phyloP scores from a whole-genome alignment of 768 basidiomycete species.

The Agaricus bisporus region DNA sequence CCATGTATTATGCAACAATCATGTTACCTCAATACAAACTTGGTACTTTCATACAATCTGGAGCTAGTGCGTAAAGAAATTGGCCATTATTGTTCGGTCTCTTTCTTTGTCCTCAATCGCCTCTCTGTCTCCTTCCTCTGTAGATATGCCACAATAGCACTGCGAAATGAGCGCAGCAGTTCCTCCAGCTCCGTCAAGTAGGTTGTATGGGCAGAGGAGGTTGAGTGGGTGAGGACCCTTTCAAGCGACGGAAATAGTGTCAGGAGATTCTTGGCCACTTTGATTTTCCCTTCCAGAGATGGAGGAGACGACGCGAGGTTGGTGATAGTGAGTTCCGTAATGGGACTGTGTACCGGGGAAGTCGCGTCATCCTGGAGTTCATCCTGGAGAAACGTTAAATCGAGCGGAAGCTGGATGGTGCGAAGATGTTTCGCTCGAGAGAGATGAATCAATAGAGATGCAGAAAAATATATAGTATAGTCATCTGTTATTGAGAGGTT shows the following conservation, averaged over 20 bases:
- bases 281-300: background rate
- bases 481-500: slow-evolving; percentile 5
- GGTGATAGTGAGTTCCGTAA: slow-evolving; percentile 4
- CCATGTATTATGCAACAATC: no score
- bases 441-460: background rate
- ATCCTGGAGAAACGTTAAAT: background rate
- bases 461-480: background rate
- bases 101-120: background rate
- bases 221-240: background rate
- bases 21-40: no score
- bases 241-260: slow-evolving; percentile 2
- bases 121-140: background rate
- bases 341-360: no score
- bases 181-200: background rate
- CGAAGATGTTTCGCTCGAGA: slow-evolving; percentile 1
- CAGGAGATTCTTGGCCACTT: background rate
- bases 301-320: background rate
- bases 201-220: background rate
- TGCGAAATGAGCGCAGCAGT: background rate
- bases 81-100: no score
- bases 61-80: no score
- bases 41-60: no score
- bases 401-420: background rate
- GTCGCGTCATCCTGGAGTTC: background rate
- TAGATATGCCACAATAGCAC: background rate